Percentiles rank a stretch among this genome's conserved stretches.
Evolutionary conservation across 1,139 yeast genomes (phyloP).

Genomic region (Taphrina deformans): DNA sequence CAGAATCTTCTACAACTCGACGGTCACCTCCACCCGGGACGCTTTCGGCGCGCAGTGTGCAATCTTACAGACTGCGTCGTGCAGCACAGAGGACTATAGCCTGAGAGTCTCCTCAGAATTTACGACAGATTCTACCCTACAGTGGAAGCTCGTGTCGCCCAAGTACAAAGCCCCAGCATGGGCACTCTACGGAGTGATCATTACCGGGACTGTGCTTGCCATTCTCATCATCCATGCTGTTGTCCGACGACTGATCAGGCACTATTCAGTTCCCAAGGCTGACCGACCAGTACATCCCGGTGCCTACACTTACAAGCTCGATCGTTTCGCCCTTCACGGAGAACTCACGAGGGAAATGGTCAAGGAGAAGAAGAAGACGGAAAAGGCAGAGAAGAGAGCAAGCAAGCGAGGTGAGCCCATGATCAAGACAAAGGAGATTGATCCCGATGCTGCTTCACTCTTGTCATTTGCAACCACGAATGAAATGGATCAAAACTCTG

Average conservation of each 20-base stretch:
- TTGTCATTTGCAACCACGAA: conserved; percentile 7
- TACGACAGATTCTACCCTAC: not conserved
- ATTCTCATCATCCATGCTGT: conserved; percentile 15
- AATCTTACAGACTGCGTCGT: conserved; percentile 6
- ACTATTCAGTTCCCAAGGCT: conserved; percentile 27
- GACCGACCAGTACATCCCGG: conserved; percentile 29
- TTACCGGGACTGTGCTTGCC: conserved; percentile 3
- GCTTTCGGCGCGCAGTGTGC: conserved; percentile 28
- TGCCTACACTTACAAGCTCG: conserved; percentile 32
- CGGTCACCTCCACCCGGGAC: conserved; percentile 20
- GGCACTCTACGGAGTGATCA: conserved; percentile 24
- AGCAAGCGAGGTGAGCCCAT: conserved; percentile 21
- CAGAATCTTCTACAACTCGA: conserved; percentile 28
- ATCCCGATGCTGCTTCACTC: conserved; percentile 25
- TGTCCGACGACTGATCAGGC: conserved; percentile 15
- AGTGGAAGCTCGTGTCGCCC: conserved; percentile 15
- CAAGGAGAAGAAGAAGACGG: conserved; percentile 32
- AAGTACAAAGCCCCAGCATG: conserved; percentile 18
- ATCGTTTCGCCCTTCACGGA: conserved; percentile 29
- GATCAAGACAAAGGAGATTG: conserved; percentile 29
- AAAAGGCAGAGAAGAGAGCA: conserved; percentile 29
- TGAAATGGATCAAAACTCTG: conserved; percentile 20
- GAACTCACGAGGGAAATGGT: conserved; percentile 22
- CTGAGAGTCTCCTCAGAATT: conserved; percentile 27
- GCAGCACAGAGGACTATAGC: conserved; percentile 24